These are phyloP conservation scores for Apiospora rasikravindrae DNA, from an alignment of 2,329 filamentous ascomycete genomes.

Conservation along the genomic window DNA sequence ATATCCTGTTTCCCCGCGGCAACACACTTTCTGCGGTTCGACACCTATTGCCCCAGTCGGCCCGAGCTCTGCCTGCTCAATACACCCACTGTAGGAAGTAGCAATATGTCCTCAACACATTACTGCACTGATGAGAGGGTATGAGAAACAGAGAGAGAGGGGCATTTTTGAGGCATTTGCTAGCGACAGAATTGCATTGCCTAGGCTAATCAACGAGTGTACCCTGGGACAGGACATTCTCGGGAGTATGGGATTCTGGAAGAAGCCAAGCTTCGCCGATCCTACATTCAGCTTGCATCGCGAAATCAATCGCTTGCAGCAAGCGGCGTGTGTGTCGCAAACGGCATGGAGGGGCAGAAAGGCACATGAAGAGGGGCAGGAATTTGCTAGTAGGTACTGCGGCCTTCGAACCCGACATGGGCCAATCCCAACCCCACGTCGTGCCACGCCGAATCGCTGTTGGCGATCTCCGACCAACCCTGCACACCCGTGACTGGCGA, in stretches of 20 bases:
- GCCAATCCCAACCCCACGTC: slow-evolving; percentile 14
- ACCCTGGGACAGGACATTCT: neutral
- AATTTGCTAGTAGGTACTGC: neutral
- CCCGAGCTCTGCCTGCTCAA: neutral
- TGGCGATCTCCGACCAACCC: slow-evolving; percentile 13
- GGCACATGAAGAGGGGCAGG: slow-evolving; percentile 1
- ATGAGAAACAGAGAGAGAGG: neutral
- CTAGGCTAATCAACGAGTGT: neutral
- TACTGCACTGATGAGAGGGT: neutral
- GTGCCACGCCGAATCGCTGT: slow-evolving; percentile 13
- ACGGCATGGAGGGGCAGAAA: neutral
- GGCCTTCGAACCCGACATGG: neutral
- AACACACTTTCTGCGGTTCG: neutral
- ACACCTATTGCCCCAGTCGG: slow-evolving; percentile 1
- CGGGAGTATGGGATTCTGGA: neutral
- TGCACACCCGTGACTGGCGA: neutral
- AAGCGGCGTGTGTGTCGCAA: neutral
- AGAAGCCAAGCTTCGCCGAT: neutral
- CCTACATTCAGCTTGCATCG: neutral
- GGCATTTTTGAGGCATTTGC: slow-evolving; percentile 7
- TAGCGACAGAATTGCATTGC: neutral
- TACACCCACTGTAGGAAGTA: neutral
- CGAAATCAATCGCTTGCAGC: slow-evolving; percentile 2
- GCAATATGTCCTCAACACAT: neutral
- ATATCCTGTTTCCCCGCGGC: slow-evolving; percentile 7